Evolutionary conservation across 2,329 filamentous ascomycete genomes (phyloP).

Genomic region (Apiospora rasikravindrae): DNA sequence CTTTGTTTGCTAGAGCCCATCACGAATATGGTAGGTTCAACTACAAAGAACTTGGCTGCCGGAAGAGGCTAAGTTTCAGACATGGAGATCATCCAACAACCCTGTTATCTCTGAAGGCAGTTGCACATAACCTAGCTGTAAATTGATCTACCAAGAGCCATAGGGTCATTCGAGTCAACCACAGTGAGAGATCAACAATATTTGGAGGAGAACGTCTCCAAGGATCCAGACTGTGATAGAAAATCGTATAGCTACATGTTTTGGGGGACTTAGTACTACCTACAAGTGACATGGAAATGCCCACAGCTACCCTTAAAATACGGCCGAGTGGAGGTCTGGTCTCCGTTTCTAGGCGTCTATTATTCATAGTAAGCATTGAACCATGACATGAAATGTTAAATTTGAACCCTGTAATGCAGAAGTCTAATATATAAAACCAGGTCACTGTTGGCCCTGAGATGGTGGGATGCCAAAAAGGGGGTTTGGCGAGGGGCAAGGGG

Average conservation of each 20-base stretch:
- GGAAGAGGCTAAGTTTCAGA: neutral
- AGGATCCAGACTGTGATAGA: neutral
- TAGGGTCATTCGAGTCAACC: neutral
- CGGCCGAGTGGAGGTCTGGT: neutral
- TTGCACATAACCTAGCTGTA: neutral
- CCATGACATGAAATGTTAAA: rapidly evolving
- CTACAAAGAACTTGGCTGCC: neutral
- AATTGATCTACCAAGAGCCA: neutral
- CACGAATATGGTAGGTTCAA: too few species aligned
- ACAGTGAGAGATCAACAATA: too few species aligned
- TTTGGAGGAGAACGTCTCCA: too few species aligned
- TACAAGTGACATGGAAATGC: neutral
- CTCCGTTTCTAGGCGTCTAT: neutral
- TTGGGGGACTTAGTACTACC: neutral
- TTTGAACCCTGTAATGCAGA: neutral
- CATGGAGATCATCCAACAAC: neutral
- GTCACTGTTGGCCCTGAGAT: neutral
- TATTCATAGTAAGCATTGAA: neutral
- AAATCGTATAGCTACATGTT: neutral
- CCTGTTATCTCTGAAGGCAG: neutral
- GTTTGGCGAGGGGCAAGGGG: neutral
- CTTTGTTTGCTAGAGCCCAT: neutral
- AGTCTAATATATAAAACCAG: neutral
- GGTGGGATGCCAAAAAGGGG: neutral
- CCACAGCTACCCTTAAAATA: neutral